Conservation (phyloP, 169 alveolate species). For the Neospora caninum region DNA sequence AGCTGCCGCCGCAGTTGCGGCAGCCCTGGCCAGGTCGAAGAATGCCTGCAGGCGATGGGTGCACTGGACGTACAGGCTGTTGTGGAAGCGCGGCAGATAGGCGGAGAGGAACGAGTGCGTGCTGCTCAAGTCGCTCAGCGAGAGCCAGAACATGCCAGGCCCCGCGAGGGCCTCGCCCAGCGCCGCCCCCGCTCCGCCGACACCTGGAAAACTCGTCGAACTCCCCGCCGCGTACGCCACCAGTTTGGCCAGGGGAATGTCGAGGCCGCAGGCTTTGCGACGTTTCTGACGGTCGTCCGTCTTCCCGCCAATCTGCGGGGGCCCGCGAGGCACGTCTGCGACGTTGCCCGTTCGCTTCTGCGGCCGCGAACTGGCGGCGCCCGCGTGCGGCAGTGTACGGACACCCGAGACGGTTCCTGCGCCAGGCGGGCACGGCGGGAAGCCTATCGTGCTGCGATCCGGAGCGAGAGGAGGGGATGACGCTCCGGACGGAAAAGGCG, state of each 20-base stretch:
- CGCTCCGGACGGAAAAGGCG: not conserved
- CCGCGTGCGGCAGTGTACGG: not conserved
- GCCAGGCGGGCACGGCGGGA: slow-evolving; percentile 12
- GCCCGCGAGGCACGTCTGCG: not conserved
- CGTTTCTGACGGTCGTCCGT: not conserved
- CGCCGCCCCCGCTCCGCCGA: not conserved
- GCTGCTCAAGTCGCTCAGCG: not conserved
- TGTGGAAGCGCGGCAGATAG: slow-evolving; percentile 35
- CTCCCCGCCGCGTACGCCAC: slow-evolving; percentile 42
- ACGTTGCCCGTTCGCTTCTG: not conserved
- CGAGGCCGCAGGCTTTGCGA: not conserved
- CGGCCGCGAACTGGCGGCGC: not conserved
- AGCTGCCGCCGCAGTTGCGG: not conserved
- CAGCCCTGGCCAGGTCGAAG: slow-evolving; percentile 21
- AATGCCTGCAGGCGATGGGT: not conserved
- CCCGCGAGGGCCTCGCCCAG: not conserved
- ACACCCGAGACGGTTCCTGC: not conserved
- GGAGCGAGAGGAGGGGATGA: not conserved
- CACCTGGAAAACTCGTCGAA: not conserved
- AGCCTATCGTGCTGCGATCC: not conserved
- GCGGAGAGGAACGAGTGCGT: slow-evolving; percentile 28
- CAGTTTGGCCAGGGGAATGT: slow-evolving; percentile 4
- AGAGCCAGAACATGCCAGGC: not conserved
- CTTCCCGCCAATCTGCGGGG: not conserved
- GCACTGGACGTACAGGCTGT: not conserved